A percentile compares a stretch with the other conserved stretches of the same genome.
These are phyloP conservation scores for Tylopilus sp. DNA, from an alignment of 1,284 basidiomycete genomes.

Conservation along the genomic window DNA sequence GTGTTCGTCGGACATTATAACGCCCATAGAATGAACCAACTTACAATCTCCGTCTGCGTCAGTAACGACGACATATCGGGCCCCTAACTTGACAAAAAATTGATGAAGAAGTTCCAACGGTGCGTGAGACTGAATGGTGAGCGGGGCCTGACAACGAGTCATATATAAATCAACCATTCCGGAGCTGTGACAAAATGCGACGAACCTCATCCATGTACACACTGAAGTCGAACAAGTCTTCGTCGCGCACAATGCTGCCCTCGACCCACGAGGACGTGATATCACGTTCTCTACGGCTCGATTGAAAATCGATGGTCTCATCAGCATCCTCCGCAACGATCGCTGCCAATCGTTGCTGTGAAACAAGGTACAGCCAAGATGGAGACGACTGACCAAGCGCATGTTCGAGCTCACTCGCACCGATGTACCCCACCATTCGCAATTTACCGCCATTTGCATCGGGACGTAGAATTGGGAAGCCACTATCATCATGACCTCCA, in stretches of 20 bases:
- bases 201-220: slow-evolving; percentile 85
- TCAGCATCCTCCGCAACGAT: slow-evolving; percentile 73
- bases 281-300: slow-evolving; percentile 39
- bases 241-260: slow-evolving; percentile 22
- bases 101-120: slow-evolving; percentile 88
- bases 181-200: slow-evolving; percentile 3
- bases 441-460: slow-evolving; percentile 44
- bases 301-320: slow-evolving; percentile 60
- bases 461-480: slow-evolving; percentile 76
- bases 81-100: slow-evolving; percentile 87
- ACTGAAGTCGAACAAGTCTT: slow-evolving; percentile 79
- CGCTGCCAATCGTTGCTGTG: slow-evolving; percentile 39
- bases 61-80: slow-evolving; percentile 82
- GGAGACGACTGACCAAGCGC: slow-evolving; percentile 64
- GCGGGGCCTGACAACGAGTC: slow-evolving; percentile 59
- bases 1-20: slow-evolving; percentile 3
- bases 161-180: not conserved
- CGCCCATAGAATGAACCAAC: slow-evolving; percentile 29
- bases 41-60: slow-evolving; percentile 79
- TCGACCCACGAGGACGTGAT: slow-evolving; percentile 55
- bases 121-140: slow-evolving; percentile 77
- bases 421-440: slow-evolving; percentile 88
- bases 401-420: slow-evolving; percentile 89
- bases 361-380: not conserved
- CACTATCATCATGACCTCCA: slow-evolving; percentile 71